Evolutionary conservation across 352 stramenopile species (phyloP).

Genomic region (Globisporangium nagaii): DNA sequence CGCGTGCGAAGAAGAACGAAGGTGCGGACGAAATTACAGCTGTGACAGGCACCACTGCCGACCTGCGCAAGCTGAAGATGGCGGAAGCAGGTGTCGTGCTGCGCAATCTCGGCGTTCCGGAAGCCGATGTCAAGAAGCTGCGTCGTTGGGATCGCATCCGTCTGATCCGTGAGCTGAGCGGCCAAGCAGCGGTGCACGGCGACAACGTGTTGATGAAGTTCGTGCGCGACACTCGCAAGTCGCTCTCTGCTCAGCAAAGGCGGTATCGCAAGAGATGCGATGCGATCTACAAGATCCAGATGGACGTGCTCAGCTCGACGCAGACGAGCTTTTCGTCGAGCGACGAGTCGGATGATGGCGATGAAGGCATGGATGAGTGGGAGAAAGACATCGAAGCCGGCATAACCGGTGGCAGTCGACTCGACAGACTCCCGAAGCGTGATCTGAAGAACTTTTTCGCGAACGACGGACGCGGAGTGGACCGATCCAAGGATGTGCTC

Average conservation of each 20-base stretch:
- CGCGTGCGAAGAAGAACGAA: conserved; percentile 78
- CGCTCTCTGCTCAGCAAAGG: conserved; percentile 74
- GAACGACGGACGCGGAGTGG: conserved; percentile 67
- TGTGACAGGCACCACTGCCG: conserved; percentile 76
- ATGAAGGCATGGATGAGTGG: conserved; percentile 66
- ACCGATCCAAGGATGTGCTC: conserved; percentile 65
- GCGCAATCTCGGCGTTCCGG: conserved; percentile 67
- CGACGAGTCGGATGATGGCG: conserved; percentile 65
- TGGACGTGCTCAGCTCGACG: conserved; percentile 65
- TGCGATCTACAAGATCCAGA: conserved; percentile 78
- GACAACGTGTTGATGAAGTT: conserved; percentile 78
- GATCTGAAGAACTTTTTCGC: conserved; percentile 71
- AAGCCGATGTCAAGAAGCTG: conserved; percentile 80
- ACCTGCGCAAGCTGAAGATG: conserved; percentile 86
- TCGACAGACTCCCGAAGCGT: conserved; percentile 47
- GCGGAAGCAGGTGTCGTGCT: conserved; percentile 78
- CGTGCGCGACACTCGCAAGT: conserved; percentile 70
- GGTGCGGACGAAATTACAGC: conserved; percentile 69
- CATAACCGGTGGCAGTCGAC: conserved; percentile 55
- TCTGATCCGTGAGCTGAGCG: conserved; percentile 77
- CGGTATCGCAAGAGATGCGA: conserved; percentile 84
- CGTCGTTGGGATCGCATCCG: conserved; percentile 80
- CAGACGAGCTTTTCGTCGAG: conserved; percentile 67
- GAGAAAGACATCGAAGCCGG: conserved; percentile 75
- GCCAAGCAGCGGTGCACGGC: conserved; percentile 57